Conservation (phyloP, 2,329 filamentous ascomycete genomes). For the Diaporthe ilicicola region DNA sequence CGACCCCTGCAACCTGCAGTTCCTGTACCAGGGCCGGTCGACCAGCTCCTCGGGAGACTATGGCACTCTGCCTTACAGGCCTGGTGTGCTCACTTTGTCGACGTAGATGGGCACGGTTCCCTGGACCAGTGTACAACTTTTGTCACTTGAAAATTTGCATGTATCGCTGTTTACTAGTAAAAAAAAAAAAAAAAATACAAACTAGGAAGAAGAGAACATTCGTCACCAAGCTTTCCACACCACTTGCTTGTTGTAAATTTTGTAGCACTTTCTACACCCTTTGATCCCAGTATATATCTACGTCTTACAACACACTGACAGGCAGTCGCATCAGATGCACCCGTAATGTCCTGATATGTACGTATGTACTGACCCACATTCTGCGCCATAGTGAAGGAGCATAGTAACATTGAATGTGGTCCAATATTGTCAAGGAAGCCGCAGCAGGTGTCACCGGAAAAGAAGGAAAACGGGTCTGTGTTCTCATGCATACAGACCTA, state of each 20-base stretch:
- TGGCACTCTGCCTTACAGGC: slow-evolving; percentile 60
- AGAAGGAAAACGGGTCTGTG: too few species aligned
- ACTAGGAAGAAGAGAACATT: not conserved
- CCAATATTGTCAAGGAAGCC: too few species aligned
- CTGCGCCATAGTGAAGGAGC: too few species aligned
- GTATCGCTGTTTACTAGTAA: not conserved
- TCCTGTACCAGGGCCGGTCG: slow-evolving; percentile 68
- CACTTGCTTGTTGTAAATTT: not conserved
- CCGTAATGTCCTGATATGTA: too few species aligned
- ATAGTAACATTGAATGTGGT: too few species aligned
- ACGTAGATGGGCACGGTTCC: not conserved
- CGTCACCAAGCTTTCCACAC: not conserved
- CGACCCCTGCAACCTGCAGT: slow-evolving; percentile 70
- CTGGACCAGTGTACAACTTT: not conserved
- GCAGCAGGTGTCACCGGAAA: too few species aligned
- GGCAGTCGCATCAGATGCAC: too few species aligned
- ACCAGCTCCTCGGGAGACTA: slow-evolving; percentile 57
- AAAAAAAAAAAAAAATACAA: too few species aligned
- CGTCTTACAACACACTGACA: too few species aligned
- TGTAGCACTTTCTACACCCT: not conserved
- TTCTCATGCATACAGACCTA: too few species aligned
- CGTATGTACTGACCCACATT: too few species aligned
- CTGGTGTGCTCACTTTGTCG: slow-evolving; percentile 60
- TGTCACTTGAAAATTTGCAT: not conserved
- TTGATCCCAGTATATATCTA: not conserved